These are phyloP conservation scores for Lentinula edodes DNA, from an alignment of 768 basidiomycete genomes.

Conservation along the genomic window DNA sequence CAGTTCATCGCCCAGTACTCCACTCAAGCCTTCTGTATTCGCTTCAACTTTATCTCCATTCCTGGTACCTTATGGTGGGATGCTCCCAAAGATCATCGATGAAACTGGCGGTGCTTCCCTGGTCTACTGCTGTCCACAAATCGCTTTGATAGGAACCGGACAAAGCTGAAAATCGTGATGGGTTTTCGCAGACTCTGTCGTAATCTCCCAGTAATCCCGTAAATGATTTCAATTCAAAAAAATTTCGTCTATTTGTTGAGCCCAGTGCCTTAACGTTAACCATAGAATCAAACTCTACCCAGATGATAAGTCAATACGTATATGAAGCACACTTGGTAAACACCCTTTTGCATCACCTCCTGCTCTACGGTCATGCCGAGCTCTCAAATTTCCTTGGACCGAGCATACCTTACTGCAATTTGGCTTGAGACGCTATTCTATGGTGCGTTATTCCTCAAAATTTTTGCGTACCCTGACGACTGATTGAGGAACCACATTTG, in stretches of 20 bases:
- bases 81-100: too few species aligned
- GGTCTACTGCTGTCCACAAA: too few species aligned
- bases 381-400: slow-evolving; percentile 22
- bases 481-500: not conserved
- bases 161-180: not conserved
- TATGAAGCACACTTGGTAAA: not conserved
- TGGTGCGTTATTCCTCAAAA: slow-evolving; percentile 6
- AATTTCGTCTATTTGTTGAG: not conserved
- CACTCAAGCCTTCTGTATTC: too few species aligned
- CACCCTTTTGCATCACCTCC: not conserved
- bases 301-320: not conserved
- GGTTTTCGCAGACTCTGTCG: not conserved
- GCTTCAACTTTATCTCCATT: too few species aligned
- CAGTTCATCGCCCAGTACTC: too few species aligned
- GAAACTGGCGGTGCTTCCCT: too few species aligned
- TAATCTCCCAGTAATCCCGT: not conserved
- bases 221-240: not conserved
- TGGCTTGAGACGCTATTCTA: slow-evolving; percentile 17
- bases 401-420: slow-evolving; percentile 28
- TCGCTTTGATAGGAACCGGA: not conserved
- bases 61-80: too few species aligned
- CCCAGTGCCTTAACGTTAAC: not conserved
- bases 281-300: not conserved
- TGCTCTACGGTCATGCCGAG: not conserved
- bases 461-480: not conserved